phyloP scores from a whole-genome alignment of 768 basidiomycete species.

The Pleurotus giganteus region DNA sequence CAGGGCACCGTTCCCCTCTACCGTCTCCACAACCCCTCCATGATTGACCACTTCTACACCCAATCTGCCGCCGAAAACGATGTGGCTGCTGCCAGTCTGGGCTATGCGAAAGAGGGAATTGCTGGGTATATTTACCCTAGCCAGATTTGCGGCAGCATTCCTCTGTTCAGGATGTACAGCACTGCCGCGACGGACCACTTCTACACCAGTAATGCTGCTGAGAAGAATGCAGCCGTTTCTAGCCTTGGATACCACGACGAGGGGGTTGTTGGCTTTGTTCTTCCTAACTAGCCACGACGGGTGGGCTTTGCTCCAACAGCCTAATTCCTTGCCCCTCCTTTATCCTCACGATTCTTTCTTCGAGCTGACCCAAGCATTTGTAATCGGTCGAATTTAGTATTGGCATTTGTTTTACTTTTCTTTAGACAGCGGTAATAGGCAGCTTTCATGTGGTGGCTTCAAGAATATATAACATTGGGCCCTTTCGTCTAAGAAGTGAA shows the following conservation, averaged over 20 bases:
- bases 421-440: too few species aligned
- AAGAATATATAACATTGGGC: too few species aligned
- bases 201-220: constrained; percentile 1
- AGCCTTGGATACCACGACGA: background rate
- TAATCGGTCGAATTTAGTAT: too few species aligned
- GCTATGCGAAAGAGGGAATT: background rate
- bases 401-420: too few species aligned
- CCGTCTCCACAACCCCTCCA: constrained; percentile 10
- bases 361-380: constrained; percentile 31
- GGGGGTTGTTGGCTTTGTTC: constrained; percentile 5
- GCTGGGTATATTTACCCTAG: background rate
- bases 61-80: constrained; percentile 9
- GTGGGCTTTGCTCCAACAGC: constrained; percentile 13
- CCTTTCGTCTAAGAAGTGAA: too few species aligned
- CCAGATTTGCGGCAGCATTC: background rate
- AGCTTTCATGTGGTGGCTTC: too few species aligned
- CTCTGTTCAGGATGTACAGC: background rate
- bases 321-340: too few species aligned
- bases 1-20: constrained; percentile 12
- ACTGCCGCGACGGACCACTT: background rate
- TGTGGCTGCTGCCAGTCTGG: background rate
- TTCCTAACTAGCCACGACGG: constrained; percentile 16
- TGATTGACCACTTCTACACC: constrained; percentile 14
- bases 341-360: too few species aligned
- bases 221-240: background rate